Conservation (phyloP, 2,329 filamentous ascomycete genomes). For the Xenoacremonium recifei region DNA sequence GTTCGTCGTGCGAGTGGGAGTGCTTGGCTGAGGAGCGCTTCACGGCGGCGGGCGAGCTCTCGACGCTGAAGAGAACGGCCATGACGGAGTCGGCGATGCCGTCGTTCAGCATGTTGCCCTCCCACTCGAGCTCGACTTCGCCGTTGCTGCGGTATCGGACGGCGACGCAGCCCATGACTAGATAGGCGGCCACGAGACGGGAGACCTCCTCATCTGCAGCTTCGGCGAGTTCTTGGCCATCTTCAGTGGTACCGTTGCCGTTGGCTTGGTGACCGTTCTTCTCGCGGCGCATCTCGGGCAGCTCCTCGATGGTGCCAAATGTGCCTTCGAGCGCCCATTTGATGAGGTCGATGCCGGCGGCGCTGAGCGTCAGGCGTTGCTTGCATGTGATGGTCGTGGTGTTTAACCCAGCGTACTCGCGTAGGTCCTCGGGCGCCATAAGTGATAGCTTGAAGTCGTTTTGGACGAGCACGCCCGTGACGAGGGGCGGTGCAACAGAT, state of each 20-base stretch:
- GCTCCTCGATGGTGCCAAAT: conserved; percentile 79
- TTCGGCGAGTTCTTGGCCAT: conserved; percentile 40
- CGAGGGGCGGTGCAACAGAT: conserved; percentile 47
- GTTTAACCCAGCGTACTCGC: conserved; percentile 94
- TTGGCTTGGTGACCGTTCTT: conserved; percentile 28
- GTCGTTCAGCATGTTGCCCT: conserved; percentile 96
- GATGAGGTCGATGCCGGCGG: conserved; percentile 87
- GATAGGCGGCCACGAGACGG: conserved; percentile 54
- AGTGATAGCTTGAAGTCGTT: conserved; percentile 97
- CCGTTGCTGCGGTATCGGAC: conserved; percentile 76
- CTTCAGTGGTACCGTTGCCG: conserved; percentile 30
- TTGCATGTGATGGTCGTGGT: conserved; percentile 93
- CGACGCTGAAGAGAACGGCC: conserved; percentile 86
- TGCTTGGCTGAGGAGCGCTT: conserved; percentile 56
- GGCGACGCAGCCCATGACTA: conserved; percentile 87
- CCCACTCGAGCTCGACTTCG: conserved; percentile 91
- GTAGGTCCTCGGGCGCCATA: conserved; percentile 94
- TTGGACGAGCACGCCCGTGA: conserved; percentile 90
- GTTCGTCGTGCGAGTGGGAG: conserved; percentile 41
- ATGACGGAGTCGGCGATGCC: conserved; percentile 97
- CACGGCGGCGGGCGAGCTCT: conserved; percentile 91
- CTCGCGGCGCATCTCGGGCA: conserved; percentile 52
- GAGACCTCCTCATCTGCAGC: conserved; percentile 65
- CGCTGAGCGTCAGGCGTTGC: conserved; percentile 82
- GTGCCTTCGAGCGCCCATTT: conserved; percentile 93